Evolutionary conservation across 2,329 filamentous ascomycete genomes (phyloP), one percentile per base, ranked within the genome.

Genomic region (Coleophoma eucalyptorum): DNA sequence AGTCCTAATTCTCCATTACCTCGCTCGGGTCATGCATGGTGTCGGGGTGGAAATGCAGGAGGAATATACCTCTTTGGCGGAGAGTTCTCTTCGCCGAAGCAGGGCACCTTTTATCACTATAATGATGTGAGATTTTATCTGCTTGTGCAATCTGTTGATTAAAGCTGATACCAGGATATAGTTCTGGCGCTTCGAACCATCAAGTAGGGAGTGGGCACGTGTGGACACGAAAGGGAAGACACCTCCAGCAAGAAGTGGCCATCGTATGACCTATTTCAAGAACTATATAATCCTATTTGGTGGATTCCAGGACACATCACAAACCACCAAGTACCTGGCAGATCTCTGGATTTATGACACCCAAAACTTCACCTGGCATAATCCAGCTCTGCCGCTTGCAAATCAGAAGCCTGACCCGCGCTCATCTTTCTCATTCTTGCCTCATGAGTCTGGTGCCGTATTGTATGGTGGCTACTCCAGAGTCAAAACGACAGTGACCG

Each of bases 61-160:
- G 88, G 87, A 33, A 81, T 97, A 48, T 99, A 96, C 67, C 74
- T 99, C 15, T 97, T 97, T 64, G 94, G 94, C 57, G 94, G 93
- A 54, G 94, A 99, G 71, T 99, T 99, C 69, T 95, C 89, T 51
- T 93, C 87, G 26, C 94, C 94, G 2, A 97, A 97, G 67, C 94
- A 97, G 70, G 94, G 94, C 4, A 97, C 93, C 0, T 99, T 99
- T 65, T 97, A 99, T 69, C 94, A 99, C 70, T 99, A 99, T 73
- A 96, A 96, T 64, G 94, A 97, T 72, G 58, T 62, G 48, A 53
- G 55, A 48, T 15, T 33, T 12, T 12, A 33, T 46, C 32, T 20
- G 15, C 8, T 18, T 5, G 4, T 8, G 37, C 10, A 19, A 10
- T 5, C 31, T 33, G 26, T 26, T 26, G 26, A 26, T 26, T 26